Base-by-base conservation (phyloP, 805 yeast species). In the Saturnispora kantuleensis region DNA sequence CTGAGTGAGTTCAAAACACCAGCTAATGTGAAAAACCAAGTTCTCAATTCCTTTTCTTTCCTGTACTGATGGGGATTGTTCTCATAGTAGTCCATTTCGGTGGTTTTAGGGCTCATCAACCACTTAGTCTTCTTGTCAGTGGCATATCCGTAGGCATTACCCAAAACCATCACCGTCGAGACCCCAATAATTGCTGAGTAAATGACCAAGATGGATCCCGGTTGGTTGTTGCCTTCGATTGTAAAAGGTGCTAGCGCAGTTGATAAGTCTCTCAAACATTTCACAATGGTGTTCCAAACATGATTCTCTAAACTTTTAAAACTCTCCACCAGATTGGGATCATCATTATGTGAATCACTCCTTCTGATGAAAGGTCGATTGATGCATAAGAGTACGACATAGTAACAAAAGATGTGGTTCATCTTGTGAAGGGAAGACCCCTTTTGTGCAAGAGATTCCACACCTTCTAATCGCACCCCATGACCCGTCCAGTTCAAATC, bases 341-440 rank as follows among this genome's bases (percentile, higher is more conserved):
- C 28, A 4, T 21, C 16, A 13, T 18, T 9, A 35, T 30, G 21
- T 6, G 5, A 9, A 10, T 35, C 35, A 6, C 26, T 21, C 8
- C 41, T 26, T 28, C 15, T 21, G 12, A 48, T 69, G 52, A 78
- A 77, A 2, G 82, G 83, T 35, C 79, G 64, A 53, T 78, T 78
- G 42, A 78, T 67, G 46, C 83, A 77, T n/a, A 79, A 61, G 13
- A 73, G 58, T 2, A 76, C 70, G 38, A 79, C 70, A 53, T 78
- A 79, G 56, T 78, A 79, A 52, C 74, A 76, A 52, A 74, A 76
- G 53, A 76, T 64, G 38, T 77, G 71, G 39, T 73, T 66, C 36
- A 76, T 66, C 16, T 68, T 62, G 2, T 58, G 75, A 0, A 82
- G 81, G 50, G 76, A 77, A 37, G 69, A 69, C 10, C 76, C 73